Base-by-base conservation (phyloP, 768 basidiomycete species). In the Mycena olivaceomarginata region DNA sequence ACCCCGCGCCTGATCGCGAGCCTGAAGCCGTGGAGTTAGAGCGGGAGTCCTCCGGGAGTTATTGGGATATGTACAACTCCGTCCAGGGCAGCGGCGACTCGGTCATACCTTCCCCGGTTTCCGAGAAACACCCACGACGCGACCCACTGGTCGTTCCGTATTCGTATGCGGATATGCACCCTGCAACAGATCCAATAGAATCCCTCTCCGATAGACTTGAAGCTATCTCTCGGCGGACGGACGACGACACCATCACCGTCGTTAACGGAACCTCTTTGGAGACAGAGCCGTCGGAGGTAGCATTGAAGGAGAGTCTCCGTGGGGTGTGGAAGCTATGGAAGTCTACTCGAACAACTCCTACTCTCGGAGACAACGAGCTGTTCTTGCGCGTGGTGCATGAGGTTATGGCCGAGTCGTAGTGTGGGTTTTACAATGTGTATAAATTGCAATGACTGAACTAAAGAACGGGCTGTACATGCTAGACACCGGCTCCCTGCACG, bases 281-380 rank as follows among this genome's bases (percentile, higher is more conserved):
- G 13, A 16, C 15, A 51, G 18, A 15, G 15, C 25, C 25, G 11
- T 25, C 45, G 64, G 84, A 79, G 22, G 86, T 88, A 64, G 86
- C 90, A 22, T 83, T 94, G 62, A 88, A 85, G 53, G 89, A 91
- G 48, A 88, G 90, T 43, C 89, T 94, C 65, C 88, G 86, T 74
- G 90, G 92, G 2, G 82, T 95, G 53, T 94, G 91, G 82, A 85
- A 82, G 40, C 87, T 94, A 25, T 94, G 94, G 94, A 90, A 85
- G 81, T 80, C 88, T 12, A 74, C 40, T 40, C 74, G 70, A 57
- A 15, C 37, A 51, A 60, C 69, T 1, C 72, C 66, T 15, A 57
- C 77, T 41, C 72, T 79, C 4, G 73, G 80, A 4, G 86, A 87
- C 67, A 79, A 82, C 41, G 83, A 85, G 40, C 45, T 84, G 65